Conservation (phyloP, 1,284 basidiomycete species). For the Heterobasidion occidentale region DNA sequence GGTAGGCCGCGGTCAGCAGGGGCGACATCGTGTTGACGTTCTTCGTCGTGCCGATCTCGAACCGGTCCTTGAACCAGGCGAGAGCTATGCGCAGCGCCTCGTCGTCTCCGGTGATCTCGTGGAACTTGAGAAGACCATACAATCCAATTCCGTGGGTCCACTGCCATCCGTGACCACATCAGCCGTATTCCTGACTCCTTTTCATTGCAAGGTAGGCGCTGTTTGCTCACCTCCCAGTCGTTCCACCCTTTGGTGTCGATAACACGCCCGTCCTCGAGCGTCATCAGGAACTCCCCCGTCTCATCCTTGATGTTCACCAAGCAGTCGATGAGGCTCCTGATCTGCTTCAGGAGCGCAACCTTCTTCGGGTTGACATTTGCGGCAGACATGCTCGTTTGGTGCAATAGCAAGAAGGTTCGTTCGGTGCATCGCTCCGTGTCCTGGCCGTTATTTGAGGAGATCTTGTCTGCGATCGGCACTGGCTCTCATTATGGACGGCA, state of each 20-base stretch:
- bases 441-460: background rate
- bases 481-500: background rate
- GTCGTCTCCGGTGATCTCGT: conserved; percentile 35
- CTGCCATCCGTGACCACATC: conserved; percentile 12
- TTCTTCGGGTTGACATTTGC: conserved; percentile 25
- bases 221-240: conserved; percentile 44
- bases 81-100: conserved; percentile 39
- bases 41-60: conserved; percentile 51
- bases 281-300: conserved; percentile 48
- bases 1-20: conserved; percentile 47
- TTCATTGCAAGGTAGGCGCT: background rate
- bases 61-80: conserved; percentile 49
- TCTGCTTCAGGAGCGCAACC: conserved; percentile 24
- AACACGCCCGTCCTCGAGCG: conserved; percentile 45
- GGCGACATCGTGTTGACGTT: conserved; percentile 67
- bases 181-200: background rate
- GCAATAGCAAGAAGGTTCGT: background rate
- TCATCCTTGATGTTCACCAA: conserved; percentile 55
- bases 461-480: too few species aligned
- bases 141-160: conserved; percentile 57
- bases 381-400: conserved; percentile 19
- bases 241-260: conserved; percentile 66
- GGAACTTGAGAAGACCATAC: conserved; percentile 37
- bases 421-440: background rate
- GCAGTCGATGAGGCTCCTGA: conserved; percentile 43